phyloP scores from a whole-genome alignment of 441 rosid species.

The Populus hybrid region DNA sequence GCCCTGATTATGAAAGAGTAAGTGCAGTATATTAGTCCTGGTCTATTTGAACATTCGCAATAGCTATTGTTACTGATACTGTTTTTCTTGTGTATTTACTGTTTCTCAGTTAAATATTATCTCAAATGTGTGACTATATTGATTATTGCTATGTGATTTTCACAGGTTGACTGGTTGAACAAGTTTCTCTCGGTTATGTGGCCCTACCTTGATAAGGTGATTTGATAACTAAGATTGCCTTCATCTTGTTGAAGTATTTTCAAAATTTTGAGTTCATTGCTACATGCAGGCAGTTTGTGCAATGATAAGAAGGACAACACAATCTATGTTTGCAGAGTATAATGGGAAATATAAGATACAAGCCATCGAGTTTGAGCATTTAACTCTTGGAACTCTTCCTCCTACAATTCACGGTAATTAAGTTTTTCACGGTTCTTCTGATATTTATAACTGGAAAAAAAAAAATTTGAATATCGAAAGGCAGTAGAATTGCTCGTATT shows the following conservation, averaged over 20 bases:
- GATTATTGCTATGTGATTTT: slow-evolving; percentile 12
- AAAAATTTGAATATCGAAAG: neutral
- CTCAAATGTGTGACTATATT: neutral
- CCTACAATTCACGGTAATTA: slow-evolving; percentile 59
- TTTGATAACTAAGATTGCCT: slow-evolving; percentile 4
- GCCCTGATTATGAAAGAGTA: slow-evolving; percentile 62
- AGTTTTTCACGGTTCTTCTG: neutral
- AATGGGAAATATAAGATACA: slow-evolving; percentile 52
- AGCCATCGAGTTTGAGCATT: slow-evolving; percentile 53
- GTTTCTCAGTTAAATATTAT: neutral
- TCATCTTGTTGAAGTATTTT: slow-evolving; percentile 5
- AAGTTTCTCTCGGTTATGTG: slow-evolving; percentile 55
- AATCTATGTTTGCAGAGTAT: slow-evolving; percentile 68
- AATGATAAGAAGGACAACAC: slow-evolving; percentile 42
- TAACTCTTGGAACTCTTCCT: slow-evolving; percentile 81
- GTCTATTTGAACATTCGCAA: neutral
- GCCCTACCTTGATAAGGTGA: slow-evolving; percentile 68
- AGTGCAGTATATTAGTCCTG: neutral
- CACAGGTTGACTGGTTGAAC: slow-evolving; percentile 70
- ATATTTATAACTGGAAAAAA: neutral
- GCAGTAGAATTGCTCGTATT: neutral
- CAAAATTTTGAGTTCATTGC: slow-evolving; percentile 10
- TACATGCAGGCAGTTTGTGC: slow-evolving; percentile 59
- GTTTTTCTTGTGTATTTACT: neutral
- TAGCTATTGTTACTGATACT: neutral